Percentiles rank a stretch among this genome's conserved stretches.
These are phyloP conservation scores for Cladosporium phlei DNA, from an alignment of 2,329 filamentous ascomycete species.

Conservation along the genomic window DNA sequence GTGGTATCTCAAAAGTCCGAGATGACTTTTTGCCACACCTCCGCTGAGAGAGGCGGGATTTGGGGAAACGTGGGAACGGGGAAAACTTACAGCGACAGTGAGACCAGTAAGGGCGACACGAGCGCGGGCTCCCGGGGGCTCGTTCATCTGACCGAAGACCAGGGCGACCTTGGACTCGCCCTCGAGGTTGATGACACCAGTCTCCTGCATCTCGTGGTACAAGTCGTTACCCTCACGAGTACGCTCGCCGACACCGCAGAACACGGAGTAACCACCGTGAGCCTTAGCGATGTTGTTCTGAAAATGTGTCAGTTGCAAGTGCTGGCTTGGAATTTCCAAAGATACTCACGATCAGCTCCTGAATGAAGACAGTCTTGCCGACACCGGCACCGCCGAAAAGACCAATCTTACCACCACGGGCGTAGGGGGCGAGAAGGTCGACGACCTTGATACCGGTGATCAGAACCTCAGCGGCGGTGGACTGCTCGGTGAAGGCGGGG, in stretches of 20 bases:
- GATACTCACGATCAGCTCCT: conserved; percentile 82
- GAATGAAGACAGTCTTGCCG: conserved; percentile 99
- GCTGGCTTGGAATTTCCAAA: not conserved
- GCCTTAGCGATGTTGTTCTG: conserved; percentile 99
- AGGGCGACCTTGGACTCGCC: conserved; percentile 99
- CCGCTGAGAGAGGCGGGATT: too few species aligned
- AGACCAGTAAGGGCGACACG: conserved; percentile 95
- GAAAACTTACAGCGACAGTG: conserved; percentile 8
- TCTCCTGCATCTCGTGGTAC: conserved; percentile 99
- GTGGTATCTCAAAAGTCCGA: too few species aligned
- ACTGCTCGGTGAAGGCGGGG: conserved; percentile 90
- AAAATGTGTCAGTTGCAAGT: conserved; percentile 2
- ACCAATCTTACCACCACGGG: conserved; percentile 99
- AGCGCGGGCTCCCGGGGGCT: conserved; percentile 98
- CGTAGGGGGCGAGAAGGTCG: conserved; percentile 96
- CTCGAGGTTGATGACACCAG: conserved; percentile 97
- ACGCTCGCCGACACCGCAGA: conserved; percentile 99
- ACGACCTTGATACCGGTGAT: conserved; percentile 99
- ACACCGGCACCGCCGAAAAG: conserved; percentile 99
- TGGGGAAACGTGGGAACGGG: too few species aligned
- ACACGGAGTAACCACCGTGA: conserved; percentile 99
- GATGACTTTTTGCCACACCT: too few species aligned
- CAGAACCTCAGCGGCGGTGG: conserved; percentile 91
- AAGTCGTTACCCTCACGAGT: conserved; percentile 99
- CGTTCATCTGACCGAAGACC: conserved; percentile 99